Percentiles rank a stretch among this genome's conserved stretches.
phyloP scores from a whole-genome alignment of 169 alveolate genomes.

The Plasmodium cynomolgi region DNA sequence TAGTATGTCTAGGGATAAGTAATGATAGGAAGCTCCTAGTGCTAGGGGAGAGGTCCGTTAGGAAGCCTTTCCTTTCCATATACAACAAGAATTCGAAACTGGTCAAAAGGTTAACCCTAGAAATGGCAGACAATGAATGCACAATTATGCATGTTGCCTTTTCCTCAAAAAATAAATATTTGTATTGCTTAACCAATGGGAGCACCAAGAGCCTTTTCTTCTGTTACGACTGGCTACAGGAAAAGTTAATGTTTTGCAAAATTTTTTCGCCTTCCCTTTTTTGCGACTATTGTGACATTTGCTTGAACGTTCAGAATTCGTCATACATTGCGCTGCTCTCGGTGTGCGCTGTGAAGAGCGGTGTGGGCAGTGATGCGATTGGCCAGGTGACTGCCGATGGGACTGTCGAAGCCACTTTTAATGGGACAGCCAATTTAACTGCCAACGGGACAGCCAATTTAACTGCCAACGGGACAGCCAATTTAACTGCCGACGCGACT shows the following conservation, averaged over 20 bases:
- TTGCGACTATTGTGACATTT: constrained; percentile 40
- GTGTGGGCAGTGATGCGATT: background rate
- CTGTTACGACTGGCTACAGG: constrained; percentile 68
- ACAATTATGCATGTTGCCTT: constrained; percentile 40
- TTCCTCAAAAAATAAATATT: constrained; percentile 70
- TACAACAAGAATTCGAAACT: constrained; percentile 23
- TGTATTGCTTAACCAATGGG: constrained; percentile 71
- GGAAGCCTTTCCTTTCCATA: constrained; percentile 56
- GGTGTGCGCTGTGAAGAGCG: background rate
- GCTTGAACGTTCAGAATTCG: constrained; percentile 34
- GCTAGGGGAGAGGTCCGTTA: constrained; percentile 57
- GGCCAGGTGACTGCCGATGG: background rate
- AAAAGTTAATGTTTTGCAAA: constrained; percentile 53
- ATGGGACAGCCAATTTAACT: too few relatives aligned
- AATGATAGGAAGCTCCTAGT: constrained; percentile 58
- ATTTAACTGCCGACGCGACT: background rate
- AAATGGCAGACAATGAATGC: constrained; percentile 61
- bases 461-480: background rate
- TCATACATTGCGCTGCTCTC: constrained; percentile 51
- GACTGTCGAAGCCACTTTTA: background rate
- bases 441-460: background rate
- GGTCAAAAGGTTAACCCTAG: constrained; percentile 32
- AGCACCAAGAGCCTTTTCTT: constrained; percentile 68
- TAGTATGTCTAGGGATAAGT: constrained; percentile 58
- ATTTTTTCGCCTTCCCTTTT: constrained; percentile 34